Percentiles rank a stretch among this genome's conserved stretches.
Conservation (phyloP, 2,329 filamentous ascomycete species). For the Colletotrichum sp. region DNA sequence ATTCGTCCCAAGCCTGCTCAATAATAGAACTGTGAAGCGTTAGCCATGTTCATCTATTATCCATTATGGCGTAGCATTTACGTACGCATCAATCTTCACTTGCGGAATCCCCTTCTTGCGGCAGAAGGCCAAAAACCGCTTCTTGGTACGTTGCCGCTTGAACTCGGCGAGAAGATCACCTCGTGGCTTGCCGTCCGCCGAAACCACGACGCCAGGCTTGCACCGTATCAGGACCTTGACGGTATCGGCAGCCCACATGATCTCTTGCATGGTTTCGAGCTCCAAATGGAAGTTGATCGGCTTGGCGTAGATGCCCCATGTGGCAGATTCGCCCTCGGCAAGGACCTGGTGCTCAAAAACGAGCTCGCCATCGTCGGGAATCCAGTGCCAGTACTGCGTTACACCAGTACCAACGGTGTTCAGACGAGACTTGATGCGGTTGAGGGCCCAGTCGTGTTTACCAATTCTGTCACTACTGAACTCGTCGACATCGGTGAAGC, state of each 20-base stretch:
- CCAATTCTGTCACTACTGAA: constrained; percentile 49
- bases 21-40: constrained; percentile 26
- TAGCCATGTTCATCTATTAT: not conserved
- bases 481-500: constrained; percentile 59
- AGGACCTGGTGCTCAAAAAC: constrained; percentile 61
- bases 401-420: constrained; percentile 51
- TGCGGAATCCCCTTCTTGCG: constrained; percentile 47
- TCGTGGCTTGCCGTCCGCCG: constrained; percentile 37
- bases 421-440: constrained; percentile 54
- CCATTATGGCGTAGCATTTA: not conserved
- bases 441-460: constrained; percentile 55
- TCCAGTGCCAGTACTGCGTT: constrained; percentile 63
- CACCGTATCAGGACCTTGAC: constrained; percentile 46
- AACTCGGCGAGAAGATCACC: constrained; percentile 57
- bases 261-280: constrained; percentile 49
- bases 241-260: constrained; percentile 48
- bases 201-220: constrained; percentile 30
- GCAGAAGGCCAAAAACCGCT: constrained; percentile 55
- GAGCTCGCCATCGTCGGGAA: constrained; percentile 36
- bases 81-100: constrained; percentile 46
- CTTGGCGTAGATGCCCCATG: constrained; percentile 55
- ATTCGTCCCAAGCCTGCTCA: constrained; percentile 48
- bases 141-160: constrained; percentile 57
- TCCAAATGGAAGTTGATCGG: constrained; percentile 56
- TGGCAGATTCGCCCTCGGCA: constrained; percentile 43